Conservation (phyloP, 2,329 filamentous ascomycete genomes). For the Claviceps quebecensis region DNA sequence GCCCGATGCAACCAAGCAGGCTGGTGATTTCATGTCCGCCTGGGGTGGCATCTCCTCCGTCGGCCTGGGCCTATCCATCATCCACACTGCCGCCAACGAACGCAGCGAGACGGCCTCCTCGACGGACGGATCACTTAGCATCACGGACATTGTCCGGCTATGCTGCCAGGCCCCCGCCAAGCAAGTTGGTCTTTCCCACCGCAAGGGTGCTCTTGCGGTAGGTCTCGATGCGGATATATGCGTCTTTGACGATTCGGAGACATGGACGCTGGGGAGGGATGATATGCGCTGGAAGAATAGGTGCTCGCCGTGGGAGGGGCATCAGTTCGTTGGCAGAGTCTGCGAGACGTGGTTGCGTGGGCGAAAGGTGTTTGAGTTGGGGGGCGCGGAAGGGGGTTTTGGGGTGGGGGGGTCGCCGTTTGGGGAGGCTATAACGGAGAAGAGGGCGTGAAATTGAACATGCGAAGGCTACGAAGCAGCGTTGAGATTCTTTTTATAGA, state of each 20-base stretch:
- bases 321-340: conserved; percentile 63
- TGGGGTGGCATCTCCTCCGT: conserved; percentile 97
- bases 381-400: conserved; percentile 37
- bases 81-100: conserved; percentile 63
- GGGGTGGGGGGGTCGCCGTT: conserved; percentile 28
- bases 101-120: conserved; percentile 28
- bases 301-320: conserved; percentile 80
- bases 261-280: conserved; percentile 57
- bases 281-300: conserved; percentile 94
- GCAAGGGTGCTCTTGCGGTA: conserved; percentile 62
- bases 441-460: conserved; percentile 21
- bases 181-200: conserved; percentile 71
- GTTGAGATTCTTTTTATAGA: no score
- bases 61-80: conserved; percentile 78
- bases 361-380: conserved; percentile 55
- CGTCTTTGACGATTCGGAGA: conserved; percentile 74
- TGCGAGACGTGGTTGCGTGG: conserved; percentile 77
- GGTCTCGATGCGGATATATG: conserved; percentile 82
- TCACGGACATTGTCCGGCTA: conserved; percentile 71
- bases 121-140: conserved; percentile 20
- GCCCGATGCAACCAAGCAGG: conserved; percentile 8
- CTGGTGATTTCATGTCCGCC: conserved; percentile 83
- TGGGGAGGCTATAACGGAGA: conserved; percentile 46
- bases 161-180: conserved; percentile 76
- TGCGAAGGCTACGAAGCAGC: no score